phyloP scores from a whole-genome alignment of 345 rosid genomes.

The Salix purpurea region DNA sequence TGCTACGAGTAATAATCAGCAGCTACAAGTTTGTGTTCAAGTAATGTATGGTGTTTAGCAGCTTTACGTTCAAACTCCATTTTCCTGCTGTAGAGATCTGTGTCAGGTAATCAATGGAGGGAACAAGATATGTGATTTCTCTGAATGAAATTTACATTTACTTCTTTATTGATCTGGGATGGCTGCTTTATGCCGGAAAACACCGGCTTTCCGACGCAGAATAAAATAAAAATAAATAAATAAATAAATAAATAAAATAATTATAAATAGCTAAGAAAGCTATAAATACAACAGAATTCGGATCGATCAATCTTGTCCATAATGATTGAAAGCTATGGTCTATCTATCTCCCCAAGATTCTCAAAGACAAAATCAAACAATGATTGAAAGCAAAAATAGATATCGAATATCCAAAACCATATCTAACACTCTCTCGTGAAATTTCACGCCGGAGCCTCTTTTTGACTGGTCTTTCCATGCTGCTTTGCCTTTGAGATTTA shows the following conservation, averaged over 20 bases:
- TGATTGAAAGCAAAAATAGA: conserved; percentile 30
- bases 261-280: too few species aligned
- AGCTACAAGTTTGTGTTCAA: not conserved
- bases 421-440: conserved; percentile 19
- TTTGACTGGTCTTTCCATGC: conserved; percentile 44
- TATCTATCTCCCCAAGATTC: conserved; percentile 9
- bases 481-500: conserved; percentile 1
- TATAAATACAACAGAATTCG: too few species aligned
- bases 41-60: not conserved
- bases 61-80: not conserved
- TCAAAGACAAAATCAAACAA: conserved; percentile 17
- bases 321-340: not conserved
- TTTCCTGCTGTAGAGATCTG: not conserved
- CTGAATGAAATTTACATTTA: not conserved
- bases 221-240: too few species aligned
- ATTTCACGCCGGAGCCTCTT: conserved; percentile 27
- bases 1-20: not conserved
- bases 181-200: not conserved
- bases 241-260: too few species aligned
- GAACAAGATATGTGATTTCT: not conserved
- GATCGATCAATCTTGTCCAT: too few species aligned
- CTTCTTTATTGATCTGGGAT: not conserved
- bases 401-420: conserved; percentile 19
- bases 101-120: not conserved
- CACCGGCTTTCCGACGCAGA: not conserved